Conservation (phyloP, 2,329 filamentous ascomycete species). For the Fusarium sp. region DNA sequence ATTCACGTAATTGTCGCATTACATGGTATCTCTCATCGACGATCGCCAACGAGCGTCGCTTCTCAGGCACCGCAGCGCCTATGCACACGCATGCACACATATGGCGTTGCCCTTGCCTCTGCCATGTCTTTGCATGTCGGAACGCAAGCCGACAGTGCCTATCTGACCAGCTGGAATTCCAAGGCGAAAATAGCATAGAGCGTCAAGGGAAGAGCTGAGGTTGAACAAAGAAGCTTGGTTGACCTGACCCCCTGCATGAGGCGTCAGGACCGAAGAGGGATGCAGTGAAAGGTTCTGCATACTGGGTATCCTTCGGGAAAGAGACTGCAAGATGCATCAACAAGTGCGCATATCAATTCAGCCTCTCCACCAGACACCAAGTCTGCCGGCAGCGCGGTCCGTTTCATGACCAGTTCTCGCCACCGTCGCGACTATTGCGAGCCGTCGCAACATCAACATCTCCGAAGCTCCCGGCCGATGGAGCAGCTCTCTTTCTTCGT, state of each 20-base stretch:
- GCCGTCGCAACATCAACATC: conserved; percentile 5
- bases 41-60: conserved; percentile 2
- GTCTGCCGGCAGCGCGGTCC: conserved; percentile 28
- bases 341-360: not conserved
- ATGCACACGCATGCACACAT: not conserved
- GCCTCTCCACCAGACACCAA: not conserved
- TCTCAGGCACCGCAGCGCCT: not conserved
- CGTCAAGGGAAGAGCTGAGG: not conserved
- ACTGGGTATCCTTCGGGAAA: not conserved
- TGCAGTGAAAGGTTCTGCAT: not conserved
- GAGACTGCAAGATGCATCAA: not conserved
- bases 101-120: not conserved
- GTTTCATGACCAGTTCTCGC: conserved; percentile 28
- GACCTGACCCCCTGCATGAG: not conserved
- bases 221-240: not conserved
- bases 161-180: not conserved
- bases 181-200: not conserved
- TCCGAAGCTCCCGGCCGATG: not conserved
- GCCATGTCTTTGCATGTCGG: not conserved
- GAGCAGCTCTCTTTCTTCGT: not conserved
- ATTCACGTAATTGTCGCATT: conserved; percentile 21
- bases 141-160: not conserved
- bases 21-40: conserved; percentile 14
- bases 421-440: not conserved
- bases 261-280: not conserved